These are phyloP conservation scores for Auriscalpium vulgare DNA, from an alignment of 768 basidiomycete species.

Conservation along the genomic window DNA sequence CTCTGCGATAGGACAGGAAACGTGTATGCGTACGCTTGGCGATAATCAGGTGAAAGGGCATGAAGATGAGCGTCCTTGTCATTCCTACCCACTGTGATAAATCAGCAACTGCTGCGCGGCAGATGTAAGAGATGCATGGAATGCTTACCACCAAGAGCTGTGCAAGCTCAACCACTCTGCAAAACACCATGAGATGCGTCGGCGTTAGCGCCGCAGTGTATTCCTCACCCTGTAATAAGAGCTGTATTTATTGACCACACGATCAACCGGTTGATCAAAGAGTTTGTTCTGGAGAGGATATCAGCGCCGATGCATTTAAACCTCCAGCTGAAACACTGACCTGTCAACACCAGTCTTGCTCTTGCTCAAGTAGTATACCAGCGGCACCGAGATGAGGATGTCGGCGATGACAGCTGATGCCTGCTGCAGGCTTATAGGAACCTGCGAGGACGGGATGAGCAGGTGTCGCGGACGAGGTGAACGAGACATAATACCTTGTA, in stretches of 20 bases:
- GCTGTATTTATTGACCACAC: conserved; percentile 4
- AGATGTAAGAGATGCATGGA: background rate
- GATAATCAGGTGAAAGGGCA: conserved; percentile 5
- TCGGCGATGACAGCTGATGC: background rate
- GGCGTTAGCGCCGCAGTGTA: background rate
- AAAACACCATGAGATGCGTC: no score
- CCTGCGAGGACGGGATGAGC: background rate
- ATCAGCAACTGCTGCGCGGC: background rate
- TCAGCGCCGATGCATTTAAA: background rate
- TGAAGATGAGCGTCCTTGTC: conserved; percentile 4
- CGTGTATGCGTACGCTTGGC: background rate
- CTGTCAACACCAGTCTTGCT: background rate
- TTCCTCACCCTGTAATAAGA: background rate
- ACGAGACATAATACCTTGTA: background rate
- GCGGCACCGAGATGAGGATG: conserved; percentile 2
- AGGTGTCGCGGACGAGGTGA: background rate
- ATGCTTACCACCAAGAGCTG: conserved; percentile 2
- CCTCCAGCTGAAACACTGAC: background rate
- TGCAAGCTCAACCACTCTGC: conserved; percentile 1
- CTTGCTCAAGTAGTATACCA: conserved; percentile 8
- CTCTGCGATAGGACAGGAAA: background rate
- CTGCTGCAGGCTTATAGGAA: background rate
- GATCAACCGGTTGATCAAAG: conserved; percentile 4
- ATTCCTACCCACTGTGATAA: background rate
- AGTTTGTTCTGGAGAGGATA: background rate